phyloP scores from a whole-genome alignment of 2,329 filamentous ascomycete genomes.

The Metarhizium sp. region DNA sequence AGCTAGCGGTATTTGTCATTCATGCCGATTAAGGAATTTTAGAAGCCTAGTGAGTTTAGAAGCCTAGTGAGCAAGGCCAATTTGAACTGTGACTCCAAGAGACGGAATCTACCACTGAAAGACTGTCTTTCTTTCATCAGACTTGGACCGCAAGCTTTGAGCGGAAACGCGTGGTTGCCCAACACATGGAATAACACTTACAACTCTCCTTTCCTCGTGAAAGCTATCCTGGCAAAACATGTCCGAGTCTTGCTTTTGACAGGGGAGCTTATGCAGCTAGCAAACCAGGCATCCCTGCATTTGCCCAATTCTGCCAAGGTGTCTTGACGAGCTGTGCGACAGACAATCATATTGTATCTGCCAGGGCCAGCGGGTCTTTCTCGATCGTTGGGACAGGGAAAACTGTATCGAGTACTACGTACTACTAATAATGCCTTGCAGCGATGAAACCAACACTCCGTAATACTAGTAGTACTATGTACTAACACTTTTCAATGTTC shows the following conservation, averaged over 20 bases:
- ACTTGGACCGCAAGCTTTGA: too few species aligned
- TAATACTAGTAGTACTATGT: too few species aligned
- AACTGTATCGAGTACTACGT: not conserved
- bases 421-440: too few species aligned
- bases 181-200: not conserved
- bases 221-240: not conserved
- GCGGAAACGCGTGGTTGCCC: not conserved
- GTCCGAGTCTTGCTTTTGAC: not conserved
- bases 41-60: not conserved
- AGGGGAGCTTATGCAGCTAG: not conserved
- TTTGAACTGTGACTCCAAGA: not conserved
- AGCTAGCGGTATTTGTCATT: not conserved
- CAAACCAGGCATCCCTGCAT: not conserved
- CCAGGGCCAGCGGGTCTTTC: not conserved
- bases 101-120: not conserved
- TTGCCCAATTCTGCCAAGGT: not conserved
- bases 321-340: not conserved
- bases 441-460: too few species aligned
- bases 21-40: not conserved
- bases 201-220: not conserved
- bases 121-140: not conserved
- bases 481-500: too few species aligned
- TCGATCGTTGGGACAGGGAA: not conserved
- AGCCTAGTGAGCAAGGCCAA: not conserved
- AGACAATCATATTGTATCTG: not conserved